Evolutionary conservation across 1,139 yeast species (phyloP).

Genomic region (Spencermartinsiella ligniputridi): DNA sequence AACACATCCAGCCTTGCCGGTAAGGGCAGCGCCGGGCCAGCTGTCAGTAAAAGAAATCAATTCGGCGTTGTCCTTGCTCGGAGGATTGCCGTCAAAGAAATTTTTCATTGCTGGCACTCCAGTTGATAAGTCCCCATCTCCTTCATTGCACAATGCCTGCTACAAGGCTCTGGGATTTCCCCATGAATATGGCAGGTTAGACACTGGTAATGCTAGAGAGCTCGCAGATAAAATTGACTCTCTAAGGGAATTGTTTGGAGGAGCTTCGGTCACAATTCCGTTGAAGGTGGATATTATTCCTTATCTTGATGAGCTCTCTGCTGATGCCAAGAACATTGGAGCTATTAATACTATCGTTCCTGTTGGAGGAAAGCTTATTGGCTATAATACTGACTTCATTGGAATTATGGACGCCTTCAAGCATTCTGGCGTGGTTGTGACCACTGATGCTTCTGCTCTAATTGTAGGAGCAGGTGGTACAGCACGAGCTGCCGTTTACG

Average conservation of each 20-base stretch:
- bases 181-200: slow-evolving; percentile 63
- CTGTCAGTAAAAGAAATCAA: slow-evolving; percentile 54
- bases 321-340: slow-evolving; percentile 74
- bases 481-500: slow-evolving; percentile 90
- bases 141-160: slow-evolving; percentile 74
- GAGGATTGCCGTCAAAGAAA: slow-evolving; percentile 52
- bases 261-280: slow-evolving; percentile 90
- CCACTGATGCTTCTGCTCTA: slow-evolving; percentile 31
- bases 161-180: slow-evolving; percentile 73
- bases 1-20: slow-evolving; percentile 61
- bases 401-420: slow-evolving; percentile 73
- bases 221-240: slow-evolving; percentile 43
- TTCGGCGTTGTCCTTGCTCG: slow-evolving; percentile 53
- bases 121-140: slow-evolving; percentile 81
- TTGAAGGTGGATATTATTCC: slow-evolving; percentile 74
- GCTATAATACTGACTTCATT: slow-evolving; percentile 95
- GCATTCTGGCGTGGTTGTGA: slow-evolving; percentile 48
- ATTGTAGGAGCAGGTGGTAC: slow-evolving; percentile 98
- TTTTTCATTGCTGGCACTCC: slow-evolving; percentile 83
- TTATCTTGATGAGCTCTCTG: slow-evolving; percentile 52
- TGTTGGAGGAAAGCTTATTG: slow-evolving; percentile 54
- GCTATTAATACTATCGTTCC: slow-evolving; percentile 82
- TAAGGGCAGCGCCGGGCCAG: slow-evolving; percentile 76
- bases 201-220: slow-evolving; percentile 57
- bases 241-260: slow-evolving; percentile 65